Evolutionary conservation across 208 protist species (phyloP), one percentile per base, ranked within the genome.

Genomic region (Wallacemonas sp.): DNA sequence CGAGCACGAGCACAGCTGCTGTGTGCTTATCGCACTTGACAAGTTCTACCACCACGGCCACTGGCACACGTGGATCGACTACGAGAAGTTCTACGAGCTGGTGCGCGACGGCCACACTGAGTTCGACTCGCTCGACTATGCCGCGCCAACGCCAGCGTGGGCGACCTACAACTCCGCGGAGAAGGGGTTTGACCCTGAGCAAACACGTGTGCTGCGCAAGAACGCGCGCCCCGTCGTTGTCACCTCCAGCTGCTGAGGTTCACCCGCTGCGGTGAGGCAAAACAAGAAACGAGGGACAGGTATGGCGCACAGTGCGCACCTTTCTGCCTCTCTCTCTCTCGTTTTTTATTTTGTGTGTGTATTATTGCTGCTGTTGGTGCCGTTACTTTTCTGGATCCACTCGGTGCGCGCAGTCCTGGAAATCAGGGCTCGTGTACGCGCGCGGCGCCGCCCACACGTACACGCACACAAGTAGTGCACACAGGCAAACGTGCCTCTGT

Each of bases 61-160:
- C 26, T 95, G 89, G 89, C 81, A 97, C 73, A 97, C 92, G 17
- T 97, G 92, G 90, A 95, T 97, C 63, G 81, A 97, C 74, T 95
- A 93, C 63, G 79, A 88, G 9, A 84, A 81, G 65, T 97, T 97
- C 60, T 83, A 79, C 38, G 24, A 71, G 33, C 71, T 97, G 13
- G 71, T 85, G 1, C 71, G 77, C 26, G 61, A 54, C 48, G 73
- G 83, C 52, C 37, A 76, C 36, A 55, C 55, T 55, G 55, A 79
- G 12, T 94, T 97, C 62, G 92, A 75, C 2, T 78, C 88, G 22
- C 65, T 91, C 1, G 85, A 95, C 45, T 97, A 97, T 73, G 70
- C 74, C 26, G 71, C 71, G 4, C 78, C 79, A 33, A 94, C 91
- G 15, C 88, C 91, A 24, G 53, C 73, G 45, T 96, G 91, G 91